Conservation (phyloP, 192 early-diverging fungal species). For the Backusella circina region DNA sequence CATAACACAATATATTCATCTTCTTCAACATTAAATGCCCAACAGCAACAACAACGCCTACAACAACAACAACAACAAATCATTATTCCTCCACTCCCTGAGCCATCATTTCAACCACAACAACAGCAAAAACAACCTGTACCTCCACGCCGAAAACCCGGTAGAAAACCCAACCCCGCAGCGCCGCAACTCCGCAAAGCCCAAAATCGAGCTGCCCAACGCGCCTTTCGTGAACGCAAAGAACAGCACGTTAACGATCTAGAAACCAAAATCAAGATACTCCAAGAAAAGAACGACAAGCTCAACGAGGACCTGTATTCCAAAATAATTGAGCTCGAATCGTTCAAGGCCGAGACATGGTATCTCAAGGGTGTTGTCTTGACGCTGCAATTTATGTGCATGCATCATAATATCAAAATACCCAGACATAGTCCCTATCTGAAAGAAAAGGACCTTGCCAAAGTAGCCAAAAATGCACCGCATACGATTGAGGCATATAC, state of each 20-base stretch:
- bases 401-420: constrained; percentile 22
- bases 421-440: constrained; percentile 24
- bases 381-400: constrained; percentile 37
- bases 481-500: constrained; percentile 25
- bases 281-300: constrained; percentile 56
- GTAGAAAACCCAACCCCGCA: constrained; percentile 59
- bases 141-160: constrained; percentile 43
- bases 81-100: not conserved
- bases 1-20: not conserved
- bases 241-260: constrained; percentile 72
- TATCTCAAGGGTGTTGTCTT: constrained; percentile 44
- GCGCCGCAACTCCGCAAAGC: constrained; percentile 59
- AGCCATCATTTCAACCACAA: not conserved
- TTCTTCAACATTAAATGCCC: not conserved
- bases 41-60: not conserved
- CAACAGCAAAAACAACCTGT: not conserved
- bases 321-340: constrained; percentile 32
- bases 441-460: not conserved
- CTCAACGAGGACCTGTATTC: constrained; percentile 37
- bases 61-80: not conserved
- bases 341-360: constrained; percentile 39
- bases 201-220: constrained; percentile 87
- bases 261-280: constrained; percentile 65
- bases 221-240: constrained; percentile 86
- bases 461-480: constrained; percentile 20